phyloP scores from a whole-genome alignment of 352 stramenopile species.

The Globisporangium viniferum region DNA sequence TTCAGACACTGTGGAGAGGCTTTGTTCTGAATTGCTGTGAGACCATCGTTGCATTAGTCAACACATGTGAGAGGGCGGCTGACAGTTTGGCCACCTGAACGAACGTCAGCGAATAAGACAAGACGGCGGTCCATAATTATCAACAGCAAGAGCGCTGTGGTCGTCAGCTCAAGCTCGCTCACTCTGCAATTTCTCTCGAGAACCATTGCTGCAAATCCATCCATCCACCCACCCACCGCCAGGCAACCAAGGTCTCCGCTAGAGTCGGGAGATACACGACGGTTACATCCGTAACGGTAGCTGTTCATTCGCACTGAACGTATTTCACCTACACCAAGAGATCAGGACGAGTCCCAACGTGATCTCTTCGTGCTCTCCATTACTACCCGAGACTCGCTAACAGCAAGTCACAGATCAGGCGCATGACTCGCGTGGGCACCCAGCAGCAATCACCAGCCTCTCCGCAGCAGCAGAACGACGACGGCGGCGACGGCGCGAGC shows the following conservation, averaged over 20 bases:
- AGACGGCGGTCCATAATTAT: background rate
- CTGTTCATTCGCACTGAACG: background rate
- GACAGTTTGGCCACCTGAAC: too few species aligned
- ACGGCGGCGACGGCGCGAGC: background rate
- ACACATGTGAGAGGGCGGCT: too few species aligned
- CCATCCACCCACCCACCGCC: background rate
- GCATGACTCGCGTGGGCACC: background rate
- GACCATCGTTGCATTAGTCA: too few species aligned
- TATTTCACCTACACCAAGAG: background rate
- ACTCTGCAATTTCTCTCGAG: background rate
- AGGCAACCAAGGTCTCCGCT: background rate
- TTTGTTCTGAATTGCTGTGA: too few species aligned
- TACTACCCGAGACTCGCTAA: background rate
- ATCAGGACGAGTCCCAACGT: background rate
- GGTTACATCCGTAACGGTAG: background rate
- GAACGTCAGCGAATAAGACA: background rate
- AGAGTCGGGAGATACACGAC: background rate
- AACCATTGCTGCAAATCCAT: too few species aligned
- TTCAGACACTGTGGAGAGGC: too few species aligned
- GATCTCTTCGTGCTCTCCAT: background rate
- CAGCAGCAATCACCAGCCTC: background rate
- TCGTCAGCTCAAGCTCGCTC: background rate
- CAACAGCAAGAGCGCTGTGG: background rate
- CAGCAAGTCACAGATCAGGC: background rate
- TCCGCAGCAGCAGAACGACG: background rate